Evolutionary conservation across 2,329 filamentous ascomycete genomes (phyloP), one percentile per base, ranked within the genome.

Genomic region (Mollisia scopiformis): DNA sequence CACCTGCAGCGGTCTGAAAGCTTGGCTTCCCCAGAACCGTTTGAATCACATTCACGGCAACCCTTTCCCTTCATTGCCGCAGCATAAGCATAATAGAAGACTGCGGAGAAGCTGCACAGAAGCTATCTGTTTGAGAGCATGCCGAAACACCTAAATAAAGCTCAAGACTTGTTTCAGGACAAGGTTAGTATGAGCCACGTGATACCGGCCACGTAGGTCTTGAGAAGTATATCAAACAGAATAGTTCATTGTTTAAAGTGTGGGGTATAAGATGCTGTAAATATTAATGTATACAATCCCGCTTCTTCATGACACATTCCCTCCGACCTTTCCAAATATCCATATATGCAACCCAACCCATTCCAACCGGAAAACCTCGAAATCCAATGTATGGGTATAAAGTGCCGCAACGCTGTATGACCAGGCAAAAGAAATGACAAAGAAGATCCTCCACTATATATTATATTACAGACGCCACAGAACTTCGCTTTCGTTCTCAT

Each of bases 401-500:
- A 57, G 27, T 47, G 28, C 31, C 35, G 33, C 53, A 51, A 50
- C 21, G 49, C 30, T 41, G 47, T 41, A 51, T 43, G 14, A 30
- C 41, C 30, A 37, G 13, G 56, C 50, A 52, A 55, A 62, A n/a
- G 55, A 51, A 28, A 61, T 50, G 21, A 43, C n/a, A 59, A 46
- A 55, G 30, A 27, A 37, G 16, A 50, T 23, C 5, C 8, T 50
- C 47, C 43, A 37, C 28, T 46, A n/a, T n/a, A 58, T 55, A 46
- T 43, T 47, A 57, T 56, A 30, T 58, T 47, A 64, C 46, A 68
- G 23, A 25, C 61, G 59, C 66, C 67, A 68, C 25, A 59, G 31
- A 21, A 57, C 43, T 25, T 58, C 62, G n/a, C 37, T 49, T 11
- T 66, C 65, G 25, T 59, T 35, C 5, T 68, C 64, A 5, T 63